Conservation (phyloP, 345 rosid species). For the Pugionium dolabratum region DNA sequence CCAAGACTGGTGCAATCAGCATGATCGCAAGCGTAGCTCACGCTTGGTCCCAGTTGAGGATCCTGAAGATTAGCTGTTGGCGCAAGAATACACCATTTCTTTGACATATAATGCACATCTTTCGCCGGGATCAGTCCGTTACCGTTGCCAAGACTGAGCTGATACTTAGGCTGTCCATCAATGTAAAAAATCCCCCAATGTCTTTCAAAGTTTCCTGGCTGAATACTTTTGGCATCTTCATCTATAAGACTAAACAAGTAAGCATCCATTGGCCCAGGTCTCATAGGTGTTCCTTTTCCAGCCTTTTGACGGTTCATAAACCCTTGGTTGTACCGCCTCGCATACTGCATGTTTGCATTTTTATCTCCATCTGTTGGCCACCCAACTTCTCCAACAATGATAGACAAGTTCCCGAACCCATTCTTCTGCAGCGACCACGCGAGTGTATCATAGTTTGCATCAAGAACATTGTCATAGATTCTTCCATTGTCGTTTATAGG, state of each 20-base stretch:
- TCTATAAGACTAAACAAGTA: conserved; percentile 64
- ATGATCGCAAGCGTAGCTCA: conserved; percentile 65
- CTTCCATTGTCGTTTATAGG: conserved; percentile 56
- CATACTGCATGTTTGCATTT: conserved; percentile 49
- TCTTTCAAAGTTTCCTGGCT: conserved; percentile 66
- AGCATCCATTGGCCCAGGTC: conserved; percentile 51
- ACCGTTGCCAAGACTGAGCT: conserved; percentile 41
- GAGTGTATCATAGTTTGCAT: conserved; percentile 66
- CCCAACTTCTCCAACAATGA: conserved; percentile 59
- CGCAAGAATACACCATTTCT: conserved; percentile 60
- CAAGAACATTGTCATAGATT: conserved; percentile 58
- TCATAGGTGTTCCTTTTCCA: conserved; percentile 65
- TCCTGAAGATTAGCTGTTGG: conserved; percentile 50
- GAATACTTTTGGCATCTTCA: conserved; percentile 67
- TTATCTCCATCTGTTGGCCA: conserved; percentile 37
- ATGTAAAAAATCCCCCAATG: conserved; percentile 65
- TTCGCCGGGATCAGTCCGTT: conserved; percentile 51
- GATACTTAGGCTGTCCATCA: conserved; percentile 60
- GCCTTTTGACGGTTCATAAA: conserved; percentile 50
- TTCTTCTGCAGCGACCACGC: conserved; percentile 66
- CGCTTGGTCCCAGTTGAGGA: conserved; percentile 53
- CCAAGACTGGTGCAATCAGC: conserved; percentile 74
- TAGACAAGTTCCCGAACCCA: conserved; percentile 54
- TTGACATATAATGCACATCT: conserved; percentile 47
- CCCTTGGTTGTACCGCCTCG: conserved; percentile 65